Evolutionary conservation across 2,329 filamentous ascomycete genomes (phyloP).

Genomic region (Nigrospora osmanthi): DNA sequence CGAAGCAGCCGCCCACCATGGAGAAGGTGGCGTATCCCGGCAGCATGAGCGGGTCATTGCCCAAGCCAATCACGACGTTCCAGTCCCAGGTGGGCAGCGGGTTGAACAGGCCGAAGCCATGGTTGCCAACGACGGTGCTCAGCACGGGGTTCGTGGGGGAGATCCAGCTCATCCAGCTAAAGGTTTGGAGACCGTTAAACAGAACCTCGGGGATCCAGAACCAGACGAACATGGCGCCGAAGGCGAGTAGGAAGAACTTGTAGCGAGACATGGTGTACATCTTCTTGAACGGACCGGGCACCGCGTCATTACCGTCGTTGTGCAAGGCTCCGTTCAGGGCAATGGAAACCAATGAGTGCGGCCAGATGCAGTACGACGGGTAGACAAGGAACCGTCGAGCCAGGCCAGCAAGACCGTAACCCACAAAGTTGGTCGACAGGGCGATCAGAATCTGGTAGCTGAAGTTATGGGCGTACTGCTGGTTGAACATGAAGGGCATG

Average conservation of each 20-base stretch:
- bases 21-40: slow-evolving; percentile 55
- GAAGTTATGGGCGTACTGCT: slow-evolving; percentile 37
- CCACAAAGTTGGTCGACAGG: slow-evolving; percentile 44
- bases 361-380: slow-evolving; percentile 42
- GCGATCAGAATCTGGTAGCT: slow-evolving; percentile 42
- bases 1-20: slow-evolving; percentile 47
- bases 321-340: slow-evolving; percentile 37
- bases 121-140: slow-evolving; percentile 32
- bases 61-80: slow-evolving; percentile 16
- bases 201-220: slow-evolving; percentile 47
- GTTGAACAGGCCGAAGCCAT: slow-evolving; percentile 35
- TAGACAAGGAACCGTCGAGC: slow-evolving; percentile 41
- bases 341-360: slow-evolving; percentile 35
- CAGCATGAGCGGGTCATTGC: slow-evolving; percentile 10
- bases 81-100: slow-evolving; percentile 32
- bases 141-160: slow-evolving; percentile 35
- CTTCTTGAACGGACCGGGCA: slow-evolving; percentile 34
- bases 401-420: slow-evolving; percentile 45
- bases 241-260: slow-evolving; percentile 34
- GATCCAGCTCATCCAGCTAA: slow-evolving; percentile 39
- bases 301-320: slow-evolving; percentile 27
- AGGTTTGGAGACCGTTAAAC: slow-evolving; percentile 38
- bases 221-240: slow-evolving; percentile 34
- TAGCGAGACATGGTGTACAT: slow-evolving; percentile 30
- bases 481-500: slow-evolving; percentile 40